Conservation (phyloP, 345 rosid genomes). For the Salix exigua region DNA sequence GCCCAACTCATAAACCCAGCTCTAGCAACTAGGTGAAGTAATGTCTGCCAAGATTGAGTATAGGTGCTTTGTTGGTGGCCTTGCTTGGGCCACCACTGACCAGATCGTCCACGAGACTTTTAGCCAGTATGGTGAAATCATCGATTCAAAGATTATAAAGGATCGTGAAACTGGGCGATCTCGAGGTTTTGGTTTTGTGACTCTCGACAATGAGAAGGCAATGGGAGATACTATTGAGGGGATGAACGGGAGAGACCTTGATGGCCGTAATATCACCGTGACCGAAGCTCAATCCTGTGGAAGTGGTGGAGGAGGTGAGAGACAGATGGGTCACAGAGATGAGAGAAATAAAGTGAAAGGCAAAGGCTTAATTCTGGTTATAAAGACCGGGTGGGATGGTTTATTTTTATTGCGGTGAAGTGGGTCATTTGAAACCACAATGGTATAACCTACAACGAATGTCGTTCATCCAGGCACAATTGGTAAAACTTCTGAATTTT, state of each 20-base stretch:
- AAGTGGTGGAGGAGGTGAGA: slow-evolving; percentile 43
- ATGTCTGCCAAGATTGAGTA: slow-evolving; percentile 67
- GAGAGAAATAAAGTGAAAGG: too few species aligned
- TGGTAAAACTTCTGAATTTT: too few species aligned
- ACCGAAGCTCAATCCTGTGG: slow-evolving; percentile 79
- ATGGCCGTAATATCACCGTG: slow-evolving; percentile 75
- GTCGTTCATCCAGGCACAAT: too few species aligned
- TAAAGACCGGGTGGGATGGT: too few species aligned
- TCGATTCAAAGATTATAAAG: slow-evolving; percentile 91
- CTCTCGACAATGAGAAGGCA: slow-evolving; percentile 66
- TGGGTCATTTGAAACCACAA: too few species aligned
- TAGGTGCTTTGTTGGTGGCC: slow-evolving; percentile 92
- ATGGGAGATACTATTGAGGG: slow-evolving; percentile 85
- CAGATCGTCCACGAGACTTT: slow-evolving; percentile 53
- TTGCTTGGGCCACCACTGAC: slow-evolving; percentile 91
- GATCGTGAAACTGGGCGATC: slow-evolving; percentile 90
- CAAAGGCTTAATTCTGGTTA: too few species aligned
- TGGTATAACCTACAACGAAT: too few species aligned
- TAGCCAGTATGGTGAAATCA: slow-evolving; percentile 58
- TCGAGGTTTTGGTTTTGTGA: slow-evolving; percentile 81
- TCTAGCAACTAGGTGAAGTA: slow-evolving; percentile 21
- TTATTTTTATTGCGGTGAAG: too few species aligned
- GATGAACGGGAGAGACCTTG: slow-evolving; percentile 81
- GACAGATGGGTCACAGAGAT: too few species aligned
- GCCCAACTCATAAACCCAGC: too few species aligned